Evolutionary conservation across 352 stramenopile species (phyloP).

Genomic region (Halophytophthora polymorphica): DNA sequence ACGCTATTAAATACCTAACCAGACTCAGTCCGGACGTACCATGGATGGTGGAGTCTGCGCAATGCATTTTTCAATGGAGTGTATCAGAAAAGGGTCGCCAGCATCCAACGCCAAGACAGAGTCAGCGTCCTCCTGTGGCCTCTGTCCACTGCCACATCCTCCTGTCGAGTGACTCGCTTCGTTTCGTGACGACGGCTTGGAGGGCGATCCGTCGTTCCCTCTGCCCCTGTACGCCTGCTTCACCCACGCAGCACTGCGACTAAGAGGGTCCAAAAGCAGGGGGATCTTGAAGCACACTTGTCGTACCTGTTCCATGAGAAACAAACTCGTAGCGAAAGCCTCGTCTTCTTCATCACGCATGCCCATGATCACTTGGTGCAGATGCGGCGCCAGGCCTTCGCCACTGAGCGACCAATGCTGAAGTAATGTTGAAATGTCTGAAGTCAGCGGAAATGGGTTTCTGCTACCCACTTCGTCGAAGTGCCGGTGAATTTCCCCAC

Average conservation of each 20-base stretch:
- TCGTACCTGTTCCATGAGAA: constrained; percentile 46
- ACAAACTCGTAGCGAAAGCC: constrained; percentile 39
- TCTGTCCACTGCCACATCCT: constrained; percentile 2
- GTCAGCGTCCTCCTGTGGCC: constrained; percentile 13
- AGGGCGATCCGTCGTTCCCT: neutral
- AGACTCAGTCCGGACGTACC: constrained; percentile 19
- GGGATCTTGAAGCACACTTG: constrained; percentile 44
- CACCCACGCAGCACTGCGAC: constrained; percentile 31
- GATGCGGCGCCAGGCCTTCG: constrained; percentile 16
- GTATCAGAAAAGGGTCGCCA: constrained; percentile 34
- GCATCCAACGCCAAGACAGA: constrained; percentile 38
- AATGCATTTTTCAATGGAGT: constrained; percentile 42
- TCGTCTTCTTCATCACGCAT: constrained; percentile 26
- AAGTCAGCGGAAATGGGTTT: constrained; percentile 1
- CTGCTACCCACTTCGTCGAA: constrained; percentile 4
- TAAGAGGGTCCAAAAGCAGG: constrained; percentile 52
- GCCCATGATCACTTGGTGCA: constrained; percentile 35
- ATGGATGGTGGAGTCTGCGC: constrained; percentile 23
- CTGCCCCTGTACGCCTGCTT: constrained; percentile 23
- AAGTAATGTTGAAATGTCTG: constrained; percentile 15
- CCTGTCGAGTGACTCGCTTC: constrained; percentile 1
- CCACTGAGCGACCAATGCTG: constrained; percentile 32
- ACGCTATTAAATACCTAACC: too few relatives aligned
- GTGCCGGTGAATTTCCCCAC: constrained; percentile 8
- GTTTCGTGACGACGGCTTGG: constrained; percentile 5